Evolutionary conservation across 495 filamentous ascomycete species (phyloP).

Genomic region (Viridothelium virens): DNA sequence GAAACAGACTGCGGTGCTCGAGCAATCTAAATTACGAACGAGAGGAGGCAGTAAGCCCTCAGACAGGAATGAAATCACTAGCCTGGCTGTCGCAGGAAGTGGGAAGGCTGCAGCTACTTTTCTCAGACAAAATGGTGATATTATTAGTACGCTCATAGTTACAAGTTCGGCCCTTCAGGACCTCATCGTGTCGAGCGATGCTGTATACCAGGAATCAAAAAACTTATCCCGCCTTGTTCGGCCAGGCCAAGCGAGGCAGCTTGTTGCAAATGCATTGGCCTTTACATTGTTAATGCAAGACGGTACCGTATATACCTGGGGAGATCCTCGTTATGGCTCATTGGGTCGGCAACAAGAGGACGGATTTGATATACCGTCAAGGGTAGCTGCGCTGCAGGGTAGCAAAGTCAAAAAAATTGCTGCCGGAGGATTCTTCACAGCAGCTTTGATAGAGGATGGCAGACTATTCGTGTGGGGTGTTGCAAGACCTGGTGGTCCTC

Average conservation of each 20-base stretch:
- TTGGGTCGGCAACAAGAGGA: slow-evolving; percentile 28
- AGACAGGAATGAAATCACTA: background rate
- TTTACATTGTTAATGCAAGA: slow-evolving; percentile 45
- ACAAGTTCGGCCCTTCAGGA: background rate
- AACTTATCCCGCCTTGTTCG: slow-evolving; percentile 15
- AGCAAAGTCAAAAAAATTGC: slow-evolving; percentile 50
- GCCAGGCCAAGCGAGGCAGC: slow-evolving; percentile 30
- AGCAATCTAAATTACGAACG: background rate
- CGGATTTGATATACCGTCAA: slow-evolving; percentile 35
- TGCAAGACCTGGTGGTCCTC: slow-evolving; percentile 15
- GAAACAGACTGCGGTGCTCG: background rate
- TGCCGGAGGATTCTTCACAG: slow-evolving; percentile 47
- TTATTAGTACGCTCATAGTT: background rate
- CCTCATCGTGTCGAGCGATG: background rate
- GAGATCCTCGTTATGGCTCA: slow-evolving; percentile 46
- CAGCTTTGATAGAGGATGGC: slow-evolving; percentile 48
- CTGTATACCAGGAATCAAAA: background rate
- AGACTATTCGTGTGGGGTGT: slow-evolving; percentile 61
- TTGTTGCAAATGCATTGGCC: slow-evolving; percentile 44
- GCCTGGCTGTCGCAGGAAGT: background rate
- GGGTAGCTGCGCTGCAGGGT: slow-evolving; percentile 43
- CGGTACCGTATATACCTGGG: slow-evolving; percentile 53
- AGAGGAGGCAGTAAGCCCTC: background rate
- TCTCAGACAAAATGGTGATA: background rate
- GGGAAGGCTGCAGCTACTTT: background rate